Base-by-base conservation (phyloP, 164 flowering plant genomes). In the Cinnamomum chago region DNA sequence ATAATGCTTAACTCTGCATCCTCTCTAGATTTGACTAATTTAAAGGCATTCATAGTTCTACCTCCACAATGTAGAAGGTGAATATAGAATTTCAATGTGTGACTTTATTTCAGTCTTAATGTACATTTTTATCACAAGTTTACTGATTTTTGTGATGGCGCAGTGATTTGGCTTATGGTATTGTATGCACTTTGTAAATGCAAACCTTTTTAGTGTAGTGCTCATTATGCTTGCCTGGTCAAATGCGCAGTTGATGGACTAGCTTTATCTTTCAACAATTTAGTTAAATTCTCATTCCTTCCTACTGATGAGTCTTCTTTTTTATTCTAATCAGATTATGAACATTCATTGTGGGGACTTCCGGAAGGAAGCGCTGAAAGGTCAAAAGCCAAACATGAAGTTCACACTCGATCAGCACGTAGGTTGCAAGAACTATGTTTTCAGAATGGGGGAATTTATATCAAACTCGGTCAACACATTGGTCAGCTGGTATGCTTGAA, bases 381-480 rank as follows among this genome's bases (percentile, higher is more conserved):
- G 79, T 50, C 73, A 65, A 86, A 55, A 82, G 84, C 79, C 70
- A 95, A 90, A 70, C 97, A 86, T 72, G 95, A 93, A 82, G 97
- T 90, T 81, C 98, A 95, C 79, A 76, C 83, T 15, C 85, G 99
- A 72, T 84, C 88, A 73, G 98, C 99, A 4, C 85, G 24, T 52
- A 92, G 83, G 77, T 94, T 95, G 80, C 90, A 83, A 73, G 98
- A 95, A 50, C 75, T 95, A 58, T 95, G 97, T 80, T 95, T 93
- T 76, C 89, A 70, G 81, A 95, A 95, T 86, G 99, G 99, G 72
- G 99, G 99, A 76, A 89, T 95, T 55, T 95, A 95, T 77, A 95
- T 95, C 73, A 95, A 95, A 84, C 92, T 95, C 74, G 99, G 99
- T 62, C 99, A 95, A 74, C 98, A 95, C 79, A 74, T 95, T 73